phyloP scores from a whole-genome alignment of 768 basidiomycete genomes.

The Tylopilus balloui region DNA sequence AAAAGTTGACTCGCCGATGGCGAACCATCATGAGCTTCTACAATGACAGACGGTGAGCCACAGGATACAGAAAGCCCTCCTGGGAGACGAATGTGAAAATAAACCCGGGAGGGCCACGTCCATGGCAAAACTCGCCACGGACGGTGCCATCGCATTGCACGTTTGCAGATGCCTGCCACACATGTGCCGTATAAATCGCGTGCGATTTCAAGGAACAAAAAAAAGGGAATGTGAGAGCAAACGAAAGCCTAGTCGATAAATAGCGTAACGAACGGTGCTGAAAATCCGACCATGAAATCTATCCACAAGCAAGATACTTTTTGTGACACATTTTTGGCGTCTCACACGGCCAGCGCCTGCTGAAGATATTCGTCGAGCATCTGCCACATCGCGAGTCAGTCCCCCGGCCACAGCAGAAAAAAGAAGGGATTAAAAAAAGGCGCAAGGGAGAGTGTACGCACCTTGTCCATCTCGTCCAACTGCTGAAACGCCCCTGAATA shows the following conservation, averaged over 20 bases:
- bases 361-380: slow-evolving; percentile 31
- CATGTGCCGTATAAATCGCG: neutral
- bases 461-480: slow-evolving; percentile 79
- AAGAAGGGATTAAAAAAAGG: neutral
- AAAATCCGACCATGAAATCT: neutral
- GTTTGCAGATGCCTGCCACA: neutral
- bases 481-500: slow-evolving; percentile 68
- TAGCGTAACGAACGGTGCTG: slow-evolving; percentile 6
- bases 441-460: slow-evolving; percentile 25
- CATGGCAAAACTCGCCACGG: too few species aligned
- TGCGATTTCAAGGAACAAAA: neutral
- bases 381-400: slow-evolving; percentile 10
- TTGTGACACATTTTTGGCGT: neutral
- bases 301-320: neutral
- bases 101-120: too few species aligned
- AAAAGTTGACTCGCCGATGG: too few species aligned
- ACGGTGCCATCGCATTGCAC: neutral
- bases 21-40: too few species aligned
- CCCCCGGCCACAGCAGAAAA: neutral
- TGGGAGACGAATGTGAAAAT: neutral
- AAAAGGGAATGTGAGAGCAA: neutral
- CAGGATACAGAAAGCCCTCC: too few species aligned
- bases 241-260: slow-evolving; percentile 13
- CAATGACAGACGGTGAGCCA: too few species aligned
- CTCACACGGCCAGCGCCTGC: slow-evolving; percentile 19